phyloP scores from a whole-genome alignment of 306 rosid species.

The Mimosa pudica region DNA sequence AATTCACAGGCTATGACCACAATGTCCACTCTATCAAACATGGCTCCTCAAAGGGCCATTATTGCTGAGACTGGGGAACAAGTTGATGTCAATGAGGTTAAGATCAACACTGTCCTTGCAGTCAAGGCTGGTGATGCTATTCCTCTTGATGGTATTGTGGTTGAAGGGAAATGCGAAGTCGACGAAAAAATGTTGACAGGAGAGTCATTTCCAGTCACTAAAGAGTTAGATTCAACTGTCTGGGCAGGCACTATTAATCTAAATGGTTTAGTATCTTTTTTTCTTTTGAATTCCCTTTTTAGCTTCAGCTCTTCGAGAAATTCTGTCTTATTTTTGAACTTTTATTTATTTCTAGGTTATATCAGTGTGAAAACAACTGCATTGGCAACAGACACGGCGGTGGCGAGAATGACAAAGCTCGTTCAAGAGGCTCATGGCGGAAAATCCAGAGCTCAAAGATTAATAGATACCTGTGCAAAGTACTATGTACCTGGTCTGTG shows the following conservation, averaged over 20 bases:
- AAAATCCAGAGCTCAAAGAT: conserved; percentile 65
- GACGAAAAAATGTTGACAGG: conserved; percentile 92
- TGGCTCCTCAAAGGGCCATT: conserved; percentile 77
- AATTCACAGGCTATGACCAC: conserved; percentile 64
- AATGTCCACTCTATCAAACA: conserved; percentile 70
- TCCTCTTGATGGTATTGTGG: conserved; percentile 87
- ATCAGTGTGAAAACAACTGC: conserved; percentile 76
- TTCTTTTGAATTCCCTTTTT: background rate
- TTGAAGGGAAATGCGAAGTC: conserved; percentile 78
- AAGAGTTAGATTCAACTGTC: conserved; percentile 66
- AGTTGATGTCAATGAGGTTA: conserved; percentile 69
- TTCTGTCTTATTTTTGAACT: background rate
- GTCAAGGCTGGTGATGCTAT: conserved; percentile 86
- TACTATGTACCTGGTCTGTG: conserved; percentile 77
- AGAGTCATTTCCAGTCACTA: conserved; percentile 87
- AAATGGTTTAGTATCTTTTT: conserved; percentile 48
- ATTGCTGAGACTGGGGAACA: conserved; percentile 71
- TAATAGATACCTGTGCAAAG: conserved; percentile 79
- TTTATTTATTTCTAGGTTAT: conserved; percentile 54
- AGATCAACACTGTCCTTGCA: conserved; percentile 63
- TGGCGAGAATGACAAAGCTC: conserved; percentile 85
- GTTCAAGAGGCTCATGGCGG: conserved; percentile 88
- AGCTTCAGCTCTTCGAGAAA: background rate
- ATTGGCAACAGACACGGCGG: conserved; percentile 76
- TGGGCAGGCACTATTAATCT: conserved; percentile 91